Percentiles rank a stretch among this genome's conserved stretches.
Conservation (phyloP, 192 early-diverging fungal genomes). For the Backusella mclennaniae region DNA sequence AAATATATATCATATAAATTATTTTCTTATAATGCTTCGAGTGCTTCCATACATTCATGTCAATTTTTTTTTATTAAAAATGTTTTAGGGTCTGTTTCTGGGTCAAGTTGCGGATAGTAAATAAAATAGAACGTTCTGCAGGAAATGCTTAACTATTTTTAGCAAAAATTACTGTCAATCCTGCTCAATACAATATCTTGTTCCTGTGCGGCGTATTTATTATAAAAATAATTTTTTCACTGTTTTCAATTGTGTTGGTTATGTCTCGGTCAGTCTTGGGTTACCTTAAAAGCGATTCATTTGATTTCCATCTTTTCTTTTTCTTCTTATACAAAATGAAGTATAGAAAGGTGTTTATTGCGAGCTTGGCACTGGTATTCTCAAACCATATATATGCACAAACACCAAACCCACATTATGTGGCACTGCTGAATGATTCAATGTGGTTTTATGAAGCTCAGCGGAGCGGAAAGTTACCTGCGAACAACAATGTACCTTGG, state of each 20-base stretch:
- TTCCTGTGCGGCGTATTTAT: neutral
- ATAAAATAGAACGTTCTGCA: neutral
- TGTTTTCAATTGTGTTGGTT: neutral
- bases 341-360: neutral
- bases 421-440: conserved; percentile 34
- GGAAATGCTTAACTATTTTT: neutral
- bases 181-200: neutral
- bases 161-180: neutral
- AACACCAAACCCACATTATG: conserved; percentile 14
- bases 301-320: neutral
- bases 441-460: conserved; percentile 51
- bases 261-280: neutral
- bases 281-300: neutral
- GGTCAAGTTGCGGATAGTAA: neutral
- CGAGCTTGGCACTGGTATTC: neutral
- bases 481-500: conserved; percentile 42
- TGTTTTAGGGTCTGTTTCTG: neutral
- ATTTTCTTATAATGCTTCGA: too few species aligned
- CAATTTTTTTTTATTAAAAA: too few species aligned
- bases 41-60: too few species aligned
- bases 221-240: neutral
- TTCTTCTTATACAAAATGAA: neutral
- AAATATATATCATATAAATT: too few species aligned
- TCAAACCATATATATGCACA: neutral
- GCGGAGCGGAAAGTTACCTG: conserved; percentile 39